Base-by-base conservation (phyloP, 257 asterid genomes). In the Ballota nigra region DNA sequence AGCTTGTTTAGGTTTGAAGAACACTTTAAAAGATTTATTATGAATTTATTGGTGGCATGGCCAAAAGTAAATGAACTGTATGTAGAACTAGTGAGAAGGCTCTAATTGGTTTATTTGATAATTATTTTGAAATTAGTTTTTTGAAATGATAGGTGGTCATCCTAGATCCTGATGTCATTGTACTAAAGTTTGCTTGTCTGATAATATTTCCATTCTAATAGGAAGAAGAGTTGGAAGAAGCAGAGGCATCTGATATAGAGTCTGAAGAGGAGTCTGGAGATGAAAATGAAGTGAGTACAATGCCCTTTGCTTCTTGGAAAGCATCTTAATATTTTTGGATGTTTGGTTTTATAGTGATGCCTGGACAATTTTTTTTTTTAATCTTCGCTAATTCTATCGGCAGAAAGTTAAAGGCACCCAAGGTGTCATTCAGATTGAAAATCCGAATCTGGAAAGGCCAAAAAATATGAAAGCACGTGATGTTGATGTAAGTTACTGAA, bases 381-480 rank as follows among this genome's bases (percentile, higher is more conserved):
- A 28, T 68, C 20, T 47, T 49, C 68, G 38, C 68, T 15, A 60
- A 66, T 78, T 68, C 70, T 79, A 66, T 33, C n/a, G n/a, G 69
- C 86, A 92, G 95, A 88, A 90, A 86, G 78, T 34, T 26, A 92
- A 92, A 78, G 98, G 97, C 33, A 74, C 96, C 15, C 81, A 92
- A 80, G 97, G 95, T 61, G 75, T 87, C 51, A 90, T 92, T 84
- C 84, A 87, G 81, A 83, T 90, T 70, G 93, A 90, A 20, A 92
- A 92, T 82, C 98, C 98, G 24, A 92, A 92, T 84, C 57, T 84
- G 86, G 87, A 41, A 22, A 90, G 83, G 89, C 86, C 95, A 55
- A 92, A 92, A 86, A 90, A 81, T 58, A 6, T 92, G 90, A 90
- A 92, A 86, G 95, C 97, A 58, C 92, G 82, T 75, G 92, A 92